phyloP scores from a whole-genome alignment of 192 early-diverging fungal genomes.

The Coemansia javaensis region DNA sequence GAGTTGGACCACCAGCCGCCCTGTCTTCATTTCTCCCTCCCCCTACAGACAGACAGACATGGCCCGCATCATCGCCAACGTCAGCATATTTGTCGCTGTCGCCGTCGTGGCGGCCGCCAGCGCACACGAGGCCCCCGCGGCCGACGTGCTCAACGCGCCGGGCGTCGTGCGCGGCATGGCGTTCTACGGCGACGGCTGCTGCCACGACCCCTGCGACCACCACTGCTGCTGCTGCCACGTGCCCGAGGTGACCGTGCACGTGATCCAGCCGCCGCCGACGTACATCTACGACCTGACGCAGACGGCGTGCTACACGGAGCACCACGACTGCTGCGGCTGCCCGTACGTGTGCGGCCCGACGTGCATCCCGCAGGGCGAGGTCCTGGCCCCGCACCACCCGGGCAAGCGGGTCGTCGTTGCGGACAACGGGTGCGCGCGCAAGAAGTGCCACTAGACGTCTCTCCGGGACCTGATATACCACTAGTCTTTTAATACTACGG shows the following conservation, averaged over 20 bases:
- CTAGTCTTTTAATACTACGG: too few species aligned
- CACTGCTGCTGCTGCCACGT: slow-evolving; percentile 20
- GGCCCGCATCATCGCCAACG: slow-evolving; percentile 23
- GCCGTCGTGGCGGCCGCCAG: slow-evolving; percentile 6
- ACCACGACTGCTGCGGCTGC: slow-evolving; percentile 42
- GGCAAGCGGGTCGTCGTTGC: slow-evolving; percentile 23
- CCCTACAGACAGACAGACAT: slow-evolving; percentile 9
- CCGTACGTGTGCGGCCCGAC: slow-evolving; percentile 46
- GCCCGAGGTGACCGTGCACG: slow-evolving; percentile 39
- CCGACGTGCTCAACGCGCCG: not conserved
- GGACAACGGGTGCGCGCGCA: slow-evolving; percentile 8
- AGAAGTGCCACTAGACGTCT: too few species aligned
- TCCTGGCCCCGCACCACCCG: slow-evolving; percentile 32
- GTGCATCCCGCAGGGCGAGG: slow-evolving; percentile 45
- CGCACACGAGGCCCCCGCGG: not conserved
- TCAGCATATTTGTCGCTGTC: slow-evolving; percentile 11
- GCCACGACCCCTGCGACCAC: slow-evolving; percentile 9
- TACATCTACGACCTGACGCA: slow-evolving; percentile 47
- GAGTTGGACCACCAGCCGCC: not conserved
- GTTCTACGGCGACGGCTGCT: slow-evolving; percentile 11
- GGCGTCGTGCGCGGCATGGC: not conserved
- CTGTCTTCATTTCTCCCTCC: slow-evolving; percentile 2
- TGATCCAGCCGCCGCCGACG: slow-evolving; percentile 45
- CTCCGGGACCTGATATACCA: too few species aligned
- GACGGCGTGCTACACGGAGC: slow-evolving; percentile 45